phyloP scores from a whole-genome alignment of 495 filamentous ascomycete species.

The Xylaria telfairii region DNA sequence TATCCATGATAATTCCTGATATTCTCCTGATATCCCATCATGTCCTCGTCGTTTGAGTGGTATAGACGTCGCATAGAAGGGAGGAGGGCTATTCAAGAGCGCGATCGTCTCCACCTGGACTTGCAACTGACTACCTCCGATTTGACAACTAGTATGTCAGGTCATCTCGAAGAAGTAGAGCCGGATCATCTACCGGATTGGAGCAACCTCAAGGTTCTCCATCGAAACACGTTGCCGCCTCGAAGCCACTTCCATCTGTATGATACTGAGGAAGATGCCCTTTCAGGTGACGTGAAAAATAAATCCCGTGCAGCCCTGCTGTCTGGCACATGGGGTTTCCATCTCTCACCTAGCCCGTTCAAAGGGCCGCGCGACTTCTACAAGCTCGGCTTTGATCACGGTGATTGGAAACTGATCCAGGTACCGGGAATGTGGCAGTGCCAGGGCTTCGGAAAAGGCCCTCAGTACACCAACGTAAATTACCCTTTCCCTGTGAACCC shows the following conservation, averaged over 20 bases:
- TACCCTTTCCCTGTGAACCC: conserved; percentile 69
- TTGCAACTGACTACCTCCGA: conserved; percentile 28
- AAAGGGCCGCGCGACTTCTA: conserved; percentile 51
- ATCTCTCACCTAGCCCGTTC: conserved; percentile 58
- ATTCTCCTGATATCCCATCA: conserved; percentile 8
- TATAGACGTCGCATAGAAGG: not conserved
- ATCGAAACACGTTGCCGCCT: conserved; percentile 67
- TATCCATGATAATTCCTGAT: too few relatives aligned
- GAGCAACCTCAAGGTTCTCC: conserved; percentile 66
- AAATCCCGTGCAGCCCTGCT: conserved; percentile 51
- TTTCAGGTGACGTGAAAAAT: conserved; percentile 31
- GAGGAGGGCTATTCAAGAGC: conserved; percentile 9
- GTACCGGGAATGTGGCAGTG: conserved; percentile 77
- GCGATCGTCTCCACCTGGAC: conserved; percentile 31
- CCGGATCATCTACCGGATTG: conserved; percentile 56
- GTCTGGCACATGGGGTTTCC: conserved; percentile 65
- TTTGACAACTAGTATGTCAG: not conserved
- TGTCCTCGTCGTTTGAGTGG: conserved; percentile 23
- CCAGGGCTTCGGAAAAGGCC: conserved; percentile 66
- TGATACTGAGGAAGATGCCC: conserved; percentile 41
- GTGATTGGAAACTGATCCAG: conserved; percentile 61
- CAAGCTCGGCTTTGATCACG: conserved; percentile 37
- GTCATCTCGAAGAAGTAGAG: conserved; percentile 25
- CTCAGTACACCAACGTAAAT: conserved; percentile 70
- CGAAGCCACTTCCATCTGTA: conserved; percentile 65